phyloP scores from a whole-genome alignment of 2,329 filamentous ascomycete genomes.

The Ophiocordyceps camponoti-saundersi region DNA sequence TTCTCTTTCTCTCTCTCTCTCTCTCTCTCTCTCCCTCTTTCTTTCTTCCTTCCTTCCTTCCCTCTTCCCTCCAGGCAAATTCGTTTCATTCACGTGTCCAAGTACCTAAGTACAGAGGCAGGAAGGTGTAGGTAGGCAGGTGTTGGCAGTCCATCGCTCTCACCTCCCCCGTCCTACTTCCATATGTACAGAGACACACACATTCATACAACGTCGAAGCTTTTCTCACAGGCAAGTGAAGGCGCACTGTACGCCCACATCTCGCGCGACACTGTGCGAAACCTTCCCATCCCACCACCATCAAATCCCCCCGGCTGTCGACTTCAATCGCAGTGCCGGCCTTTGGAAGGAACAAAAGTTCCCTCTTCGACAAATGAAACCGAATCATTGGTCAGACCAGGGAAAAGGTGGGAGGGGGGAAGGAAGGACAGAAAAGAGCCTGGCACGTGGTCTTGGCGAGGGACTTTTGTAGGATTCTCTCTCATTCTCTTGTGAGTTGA shows the following conservation, averaged over 20 bases:
- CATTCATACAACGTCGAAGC: too few species aligned
- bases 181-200: too few species aligned
- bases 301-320: not conserved
- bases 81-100: not conserved
- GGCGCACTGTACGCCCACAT: not conserved
- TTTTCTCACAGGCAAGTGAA: too few species aligned
- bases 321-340: not conserved
- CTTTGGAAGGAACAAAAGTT: not conserved
- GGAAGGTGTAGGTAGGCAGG: too few species aligned
- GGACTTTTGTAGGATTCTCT: not conserved
- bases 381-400: not conserved
- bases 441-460: not conserved
- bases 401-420: too few species aligned
- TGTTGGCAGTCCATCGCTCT: too few species aligned
- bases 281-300: not conserved
- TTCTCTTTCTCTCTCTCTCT: too few species aligned
- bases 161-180: not conserved
- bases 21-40: too few species aligned
- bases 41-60: too few species aligned
- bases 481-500: too few species aligned
- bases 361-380: not conserved
- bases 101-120: not conserved
- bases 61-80: too few species aligned
- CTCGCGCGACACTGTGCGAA: not conserved
- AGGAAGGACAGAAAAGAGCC: too few species aligned